Evolutionary conservation across 2,329 filamentous ascomycete species (phyloP), one percentile per base, ranked within the genome.

Genomic region (Colletotrichum sp.): DNA sequence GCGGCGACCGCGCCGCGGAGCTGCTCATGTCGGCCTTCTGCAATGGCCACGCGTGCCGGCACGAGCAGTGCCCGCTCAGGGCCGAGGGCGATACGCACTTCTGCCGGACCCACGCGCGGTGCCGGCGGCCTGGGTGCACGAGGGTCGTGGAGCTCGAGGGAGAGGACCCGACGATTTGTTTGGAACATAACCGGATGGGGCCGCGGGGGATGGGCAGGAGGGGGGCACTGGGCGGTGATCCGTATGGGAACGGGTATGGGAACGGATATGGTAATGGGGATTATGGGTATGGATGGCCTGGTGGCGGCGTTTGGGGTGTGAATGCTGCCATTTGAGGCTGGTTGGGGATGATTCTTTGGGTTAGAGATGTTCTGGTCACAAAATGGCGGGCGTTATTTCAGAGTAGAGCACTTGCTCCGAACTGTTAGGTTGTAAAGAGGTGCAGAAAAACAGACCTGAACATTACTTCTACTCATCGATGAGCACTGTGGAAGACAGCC

Each of bases 21-120:
- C 67, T 63, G 62, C 59, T 63, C 15, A 30, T 67, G 36, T 76
- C 72, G 16, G 60, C 69, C 21, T 78, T 68, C 57, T 78, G 77
- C n/a, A 52, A 49, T 10, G 69, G 69, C 18, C 77, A 78, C 39
- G 72, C 69, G 2, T 78, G 77, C 26, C 49, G 59, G 28, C 69
- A 71, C 30, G 69, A 67, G 7, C 57, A 44, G 21, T 78, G 77
- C 39, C 28, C 13, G 10, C 57, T 66, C 5, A 67, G 63, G 49
- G 30, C 72, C 28, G 62, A 32, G 13, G 69, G 26, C 9, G 34
- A 67, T 7, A 60, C 68, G 26, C 39, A 55, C 16, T 77, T 67
- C 39, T 78, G 77, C 34, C 39, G 18, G 12, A 39, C 15, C 4
- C 77, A 78, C n/a, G 57, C 52, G 36, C 69, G 44, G 44, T 78